Evolutionary conservation across 768 basidiomycete species (phyloP), one percentile per base, ranked within the genome.

Genomic region (Podaxis mareebaensis): DNA sequence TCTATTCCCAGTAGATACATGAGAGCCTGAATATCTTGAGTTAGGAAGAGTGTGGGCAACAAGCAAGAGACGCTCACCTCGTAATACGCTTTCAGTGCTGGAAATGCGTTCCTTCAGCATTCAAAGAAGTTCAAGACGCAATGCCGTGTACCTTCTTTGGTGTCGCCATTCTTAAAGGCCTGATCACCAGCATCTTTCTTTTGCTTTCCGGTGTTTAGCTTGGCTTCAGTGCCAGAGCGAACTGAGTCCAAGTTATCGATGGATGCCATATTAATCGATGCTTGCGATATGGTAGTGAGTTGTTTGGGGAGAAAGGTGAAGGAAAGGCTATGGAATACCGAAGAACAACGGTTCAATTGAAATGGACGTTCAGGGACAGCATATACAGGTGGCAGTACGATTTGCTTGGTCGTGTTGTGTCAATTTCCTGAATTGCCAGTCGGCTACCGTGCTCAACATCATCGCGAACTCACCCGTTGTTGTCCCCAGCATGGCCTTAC

Each of bases 1-100:
- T 92, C 88, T 53, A 94, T 73, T 22, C 92, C 92, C 48, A 85
- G 77, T 13, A 93, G 79, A 67, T 87, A 92, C 80, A 92, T 78
- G 57, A 92, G 75, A 24, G 91, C 77, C 92, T 91, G 63, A 40
- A 13, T 24, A 54, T 12, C 15, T 28, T 63, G 33, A 64, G 60
- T 63, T 22, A 64, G 61, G 6, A 10, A 44, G 13, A 30, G 20
- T 57, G 59, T 22, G 59, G 60, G 10, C 42, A 17, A 12, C 36
- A 59, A 44, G 64, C 66, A 52, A 66, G 28, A 39, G 22, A 56
- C 51, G 66, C 58, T 65, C 68, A 92, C 92, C 81, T 86, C 82
- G 71, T 94, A 90, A 74, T 94, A 94, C 1, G 79, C 79, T 70
- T 81, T 76, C 28, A 94, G 76, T 60, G 92, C 92, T 94, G 61